Base-by-base conservation (phyloP, 2,329 filamentous ascomycete genomes). In the Xylariaceae sp. region DNA sequence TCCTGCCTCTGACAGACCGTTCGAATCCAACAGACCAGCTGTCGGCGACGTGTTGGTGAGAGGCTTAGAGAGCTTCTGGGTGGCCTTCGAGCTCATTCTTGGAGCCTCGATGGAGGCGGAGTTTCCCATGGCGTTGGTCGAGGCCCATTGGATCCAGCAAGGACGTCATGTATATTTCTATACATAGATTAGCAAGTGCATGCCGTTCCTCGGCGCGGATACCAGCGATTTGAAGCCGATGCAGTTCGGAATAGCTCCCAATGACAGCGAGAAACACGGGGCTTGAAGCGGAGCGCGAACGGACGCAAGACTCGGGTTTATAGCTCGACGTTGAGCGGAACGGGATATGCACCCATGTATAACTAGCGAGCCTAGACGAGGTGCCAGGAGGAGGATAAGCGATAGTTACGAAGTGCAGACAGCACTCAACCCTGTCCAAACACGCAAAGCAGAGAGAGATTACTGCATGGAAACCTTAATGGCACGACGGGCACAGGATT, bases 61-160 rank as follows among this genome's bases (percentile, higher is more conserved):
- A 60, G 79, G 77, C 68, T 83, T 83, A 54, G 77, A 80, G 61
- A 83, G 75, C 72, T 77, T 82, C 63, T 81, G 77, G 68, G 77
- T 71, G 56, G 72, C 59, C 66, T 69, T 73, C 60, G 69, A 72
- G 63, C 66, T 65, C 61, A 67, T 72, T 69, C 58, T 68, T 61
- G 73, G 71, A 68, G 74, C 74, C 70, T 80, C 77, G 65, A 75
- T 70, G 50, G 80, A 83, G 58, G 77, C 71, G 51, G 74, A 71
- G 68, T 83, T 83, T 57, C 81, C 81, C 81, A 83, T 83, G 64
- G 58, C 72, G 67, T 62, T 58, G 59, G 47, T 50, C 62, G 65
- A 61, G 53, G 55, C 48, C 58, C 56, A 59, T 58, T 60, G 58
- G 63, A 58, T 59, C 61, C 62, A 66, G 64, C 70, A 66, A 65